A percentile compares a stretch with the other conserved stretches of the same genome.
These are phyloP conservation scores for Papiliotrema laurentii DNA, from an alignment of 1,284 basidiomycete genomes.

Conservation along the genomic window DNA sequence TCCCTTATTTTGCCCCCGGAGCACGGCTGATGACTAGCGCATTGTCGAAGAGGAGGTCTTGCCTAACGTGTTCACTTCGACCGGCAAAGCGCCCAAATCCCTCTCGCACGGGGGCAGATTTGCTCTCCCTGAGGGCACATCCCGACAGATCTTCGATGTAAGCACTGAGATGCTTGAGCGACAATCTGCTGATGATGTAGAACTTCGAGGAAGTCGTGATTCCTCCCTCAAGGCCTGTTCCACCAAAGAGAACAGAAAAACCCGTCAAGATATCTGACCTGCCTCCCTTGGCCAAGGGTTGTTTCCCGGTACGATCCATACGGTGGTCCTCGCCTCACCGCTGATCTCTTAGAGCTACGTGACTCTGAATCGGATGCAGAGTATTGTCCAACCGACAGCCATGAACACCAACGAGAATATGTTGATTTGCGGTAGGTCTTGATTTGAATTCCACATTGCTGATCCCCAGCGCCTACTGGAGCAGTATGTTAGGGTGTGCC, in stretches of 20 bases:
- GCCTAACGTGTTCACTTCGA: conserved; percentile 85
- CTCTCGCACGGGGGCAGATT: conserved; percentile 69
- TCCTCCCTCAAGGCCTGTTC: conserved; percentile 77
- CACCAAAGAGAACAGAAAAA: conserved; percentile 68
- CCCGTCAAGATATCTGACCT: conserved; percentile 70
- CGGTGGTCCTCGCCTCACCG: not conserved
- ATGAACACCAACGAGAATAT: conserved; percentile 95
- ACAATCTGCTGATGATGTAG: conserved; percentile 45
- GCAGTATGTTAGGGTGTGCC: conserved; percentile 59
- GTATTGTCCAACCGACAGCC: conserved; percentile 88
- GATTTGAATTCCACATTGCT: not conserved
- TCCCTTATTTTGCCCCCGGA: not conserved
- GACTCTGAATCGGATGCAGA: conserved; percentile 89
- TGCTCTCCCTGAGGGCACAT: conserved; percentile 78
- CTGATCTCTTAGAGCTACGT: conserved; percentile 65
- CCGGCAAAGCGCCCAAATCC: conserved; percentile 59
- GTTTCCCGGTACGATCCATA: conserved; percentile 66
- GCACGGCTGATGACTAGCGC: conserved; percentile 39
- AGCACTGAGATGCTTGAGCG: conserved; percentile 9
- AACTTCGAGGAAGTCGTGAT: conserved; percentile 72
- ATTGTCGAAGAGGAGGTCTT: conserved; percentile 59
- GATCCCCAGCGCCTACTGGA: conserved; percentile 75
- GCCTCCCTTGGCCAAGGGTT: conserved; percentile 73
- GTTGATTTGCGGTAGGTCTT: conserved; percentile 79
- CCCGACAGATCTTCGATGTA: conserved; percentile 64